phyloP scores from a whole-genome alignment of 148 eudicot genomes.

The Chenopodium formosanum region DNA sequence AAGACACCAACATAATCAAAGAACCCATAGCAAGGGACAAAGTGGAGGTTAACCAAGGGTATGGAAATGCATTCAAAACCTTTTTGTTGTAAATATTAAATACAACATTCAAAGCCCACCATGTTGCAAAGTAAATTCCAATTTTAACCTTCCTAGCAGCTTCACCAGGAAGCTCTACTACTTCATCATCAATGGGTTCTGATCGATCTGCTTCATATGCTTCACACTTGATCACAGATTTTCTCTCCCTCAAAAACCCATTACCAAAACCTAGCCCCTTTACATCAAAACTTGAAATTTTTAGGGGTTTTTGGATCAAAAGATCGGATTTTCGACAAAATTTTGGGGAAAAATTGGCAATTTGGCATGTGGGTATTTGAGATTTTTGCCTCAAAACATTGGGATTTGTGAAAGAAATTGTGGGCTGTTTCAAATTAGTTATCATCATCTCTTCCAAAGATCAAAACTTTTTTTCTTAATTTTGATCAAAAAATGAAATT shows the following conservation, averaged over 20 bases:
- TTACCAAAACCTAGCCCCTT: constrained; percentile 35
- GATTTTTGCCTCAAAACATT: constrained; percentile 40
- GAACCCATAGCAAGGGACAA: constrained; percentile 86
- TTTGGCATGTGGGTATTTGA: constrained; percentile 34
- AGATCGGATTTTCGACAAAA: constrained; percentile 31
- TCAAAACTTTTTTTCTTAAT: constrained; percentile 28
- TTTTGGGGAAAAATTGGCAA: constrained; percentile 29
- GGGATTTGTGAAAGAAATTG: constrained; percentile 36
- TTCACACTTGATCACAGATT: constrained; percentile 46
- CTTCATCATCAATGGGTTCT: constrained; percentile 37
- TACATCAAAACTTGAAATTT: constrained; percentile 36
- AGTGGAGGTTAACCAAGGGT: constrained; percentile 92
- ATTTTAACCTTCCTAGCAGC: constrained; percentile 74
- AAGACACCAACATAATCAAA: constrained; percentile 83
- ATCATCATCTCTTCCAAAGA: constrained; percentile 47
- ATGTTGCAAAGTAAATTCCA: constrained; percentile 80
- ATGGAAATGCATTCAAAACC: constrained; percentile 91
- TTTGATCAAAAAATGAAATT: background rate
- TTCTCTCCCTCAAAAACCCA: constrained; percentile 26
- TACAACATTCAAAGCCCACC: constrained; percentile 94
- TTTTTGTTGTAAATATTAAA: constrained; percentile 92
- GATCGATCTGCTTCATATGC: constrained; percentile 80
- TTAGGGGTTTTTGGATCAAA: constrained; percentile 49
- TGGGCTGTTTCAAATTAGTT: constrained; percentile 59
- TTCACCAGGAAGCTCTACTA: constrained; percentile 31